These are phyloP conservation scores for Quercus lobata DNA, from an alignment of 331 rosid species.

Conservation along the genomic window DNA sequence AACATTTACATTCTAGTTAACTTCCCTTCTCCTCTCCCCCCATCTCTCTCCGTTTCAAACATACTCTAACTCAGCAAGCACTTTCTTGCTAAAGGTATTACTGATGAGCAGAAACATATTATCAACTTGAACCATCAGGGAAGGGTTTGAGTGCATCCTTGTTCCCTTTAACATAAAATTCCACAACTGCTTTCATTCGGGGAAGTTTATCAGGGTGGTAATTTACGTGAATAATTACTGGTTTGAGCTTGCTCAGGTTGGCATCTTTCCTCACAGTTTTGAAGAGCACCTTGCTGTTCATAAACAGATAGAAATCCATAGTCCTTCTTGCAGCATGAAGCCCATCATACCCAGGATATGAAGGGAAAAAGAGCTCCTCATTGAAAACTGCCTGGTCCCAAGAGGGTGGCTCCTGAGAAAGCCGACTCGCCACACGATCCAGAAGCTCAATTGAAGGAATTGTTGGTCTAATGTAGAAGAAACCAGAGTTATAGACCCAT, in stretches of 20 bases:
- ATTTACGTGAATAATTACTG: slow-evolving; percentile 78
- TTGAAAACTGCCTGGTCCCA: slow-evolving; percentile 98
- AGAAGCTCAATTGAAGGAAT: slow-evolving; percentile 81
- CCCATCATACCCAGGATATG: slow-evolving; percentile 74
- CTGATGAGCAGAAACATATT: slow-evolving; percentile 10
- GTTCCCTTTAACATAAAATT: slow-evolving; percentile 64
- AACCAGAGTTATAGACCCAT: slow-evolving; percentile 60
- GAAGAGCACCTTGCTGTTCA: slow-evolving; percentile 90
- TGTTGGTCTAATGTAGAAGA: slow-evolving; percentile 67
- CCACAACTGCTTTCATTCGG: slow-evolving; percentile 72
- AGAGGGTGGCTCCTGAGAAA: slow-evolving; percentile 43
- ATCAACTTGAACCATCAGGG: slow-evolving; percentile 73
- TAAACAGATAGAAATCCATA: slow-evolving; percentile 75
- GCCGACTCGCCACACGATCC: slow-evolving; percentile 81
- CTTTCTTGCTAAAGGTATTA: background rate
- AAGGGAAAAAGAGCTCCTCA: slow-evolving; percentile 80
- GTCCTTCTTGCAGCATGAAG: slow-evolving; percentile 87
- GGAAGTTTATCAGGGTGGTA: slow-evolving; percentile 85
- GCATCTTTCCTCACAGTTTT: slow-evolving; percentile 74
- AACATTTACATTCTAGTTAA: slow-evolving; percentile 2
- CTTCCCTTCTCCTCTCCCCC: too few species aligned
- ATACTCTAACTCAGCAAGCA: background rate
- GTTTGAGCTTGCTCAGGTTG: slow-evolving; percentile 61
- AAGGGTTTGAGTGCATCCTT: slow-evolving; percentile 66
- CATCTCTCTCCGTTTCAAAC: background rate